Evolutionary conservation across 345 rosid species (phyloP), one percentile per base, ranked within the genome.

Genomic region (Gossypium ekmanianum): DNA sequence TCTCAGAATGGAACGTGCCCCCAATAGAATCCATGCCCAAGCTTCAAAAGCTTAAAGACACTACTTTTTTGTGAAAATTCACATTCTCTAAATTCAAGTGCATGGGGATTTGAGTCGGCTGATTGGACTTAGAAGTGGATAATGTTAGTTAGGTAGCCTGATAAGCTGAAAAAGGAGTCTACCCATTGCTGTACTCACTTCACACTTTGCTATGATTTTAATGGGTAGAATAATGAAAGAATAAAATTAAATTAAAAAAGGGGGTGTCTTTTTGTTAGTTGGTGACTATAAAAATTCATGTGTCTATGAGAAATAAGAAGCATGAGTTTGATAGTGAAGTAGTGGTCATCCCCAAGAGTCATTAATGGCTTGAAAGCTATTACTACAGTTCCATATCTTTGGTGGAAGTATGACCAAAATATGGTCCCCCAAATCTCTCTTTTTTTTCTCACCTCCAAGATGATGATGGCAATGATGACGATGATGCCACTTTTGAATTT

Each of bases 101-200:
- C 72, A 50, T 48, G 58, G 20, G 44, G 8, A 22, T 68, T 48
- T 68, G 56, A 68, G 72, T 68, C 72, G 57, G 43, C 57, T 68
- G 41, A 17, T n/a, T 3, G 5, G 9, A 8, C 61, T 20, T 65
- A 68, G 72, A 68, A 69, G 45, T 69, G 73, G 73, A 69, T 69
- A 69, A 69, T 50, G 73, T 69, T 26, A 26, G 57, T 48, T 68
- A 68, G 72, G 71, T 24, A 68, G 72, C 72, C 72, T 68, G 72
- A 68, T 50, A 68, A 24, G n/a, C 39, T 47, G 34, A 45, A 68
- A 47, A 47, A 26, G 39, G 39, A 16, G 73, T 58, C 51, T 69
- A 51, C 73, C 4, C 20, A n/a, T 27, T 52, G 61, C 73, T 69
- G 29, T 51, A 26, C 73, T 69, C 73, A 17, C 73, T 69, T 69